Conservation (phyloP, 768 basidiomycete genomes). For the Pisolithus orientalis region DNA sequence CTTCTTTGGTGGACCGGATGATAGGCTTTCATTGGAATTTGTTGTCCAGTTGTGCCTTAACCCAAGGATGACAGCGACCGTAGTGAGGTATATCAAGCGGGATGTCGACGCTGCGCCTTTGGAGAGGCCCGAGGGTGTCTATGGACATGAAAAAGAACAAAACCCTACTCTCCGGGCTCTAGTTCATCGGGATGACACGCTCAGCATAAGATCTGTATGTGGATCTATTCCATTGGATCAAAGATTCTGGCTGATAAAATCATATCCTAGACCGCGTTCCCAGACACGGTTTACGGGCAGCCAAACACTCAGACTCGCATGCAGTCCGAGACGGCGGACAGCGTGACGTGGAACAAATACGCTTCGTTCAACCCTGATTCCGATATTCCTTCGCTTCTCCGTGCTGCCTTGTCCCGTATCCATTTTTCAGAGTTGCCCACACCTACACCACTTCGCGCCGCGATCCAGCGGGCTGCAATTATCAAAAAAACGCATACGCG, state of each 20-base stretch:
- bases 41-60: slow-evolving; percentile 79
- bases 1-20: slow-evolving; percentile 94
- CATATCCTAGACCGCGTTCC: slow-evolving; percentile 33
- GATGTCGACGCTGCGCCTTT: slow-evolving; percentile 26
- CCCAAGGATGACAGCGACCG: slow-evolving; percentile 62
- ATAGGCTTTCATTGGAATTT: slow-evolving; percentile 79
- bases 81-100: slow-evolving; percentile 56
- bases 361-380: slow-evolving; percentile 24
- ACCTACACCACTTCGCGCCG: slow-evolving; percentile 53
- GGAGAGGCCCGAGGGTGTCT: slow-evolving; percentile 19
- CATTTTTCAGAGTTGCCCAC: slow-evolving; percentile 53
- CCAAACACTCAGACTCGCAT: slow-evolving; percentile 57
- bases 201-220: slow-evolving; percentile 47
- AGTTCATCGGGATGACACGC: slow-evolving; percentile 20
- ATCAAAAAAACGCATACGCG: slow-evolving; percentile 27
- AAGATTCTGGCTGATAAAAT: not conserved
- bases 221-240: not conserved
- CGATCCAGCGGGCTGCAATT: slow-evolving; percentile 37
- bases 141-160: slow-evolving; percentile 22
- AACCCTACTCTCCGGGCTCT: slow-evolving; percentile 10
- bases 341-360: slow-evolving; percentile 66
- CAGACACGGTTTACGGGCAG: slow-evolving; percentile 68
- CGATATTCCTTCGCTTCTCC: slow-evolving; percentile 10
- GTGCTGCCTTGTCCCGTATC: slow-evolving; percentile 47
- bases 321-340: slow-evolving; percentile 82